A percentile compares a stretch with the other conserved stretches of the same genome.
Conservation (phyloP, 345 rosid genomes). For the Chamaenerion angustifolium region DNA sequence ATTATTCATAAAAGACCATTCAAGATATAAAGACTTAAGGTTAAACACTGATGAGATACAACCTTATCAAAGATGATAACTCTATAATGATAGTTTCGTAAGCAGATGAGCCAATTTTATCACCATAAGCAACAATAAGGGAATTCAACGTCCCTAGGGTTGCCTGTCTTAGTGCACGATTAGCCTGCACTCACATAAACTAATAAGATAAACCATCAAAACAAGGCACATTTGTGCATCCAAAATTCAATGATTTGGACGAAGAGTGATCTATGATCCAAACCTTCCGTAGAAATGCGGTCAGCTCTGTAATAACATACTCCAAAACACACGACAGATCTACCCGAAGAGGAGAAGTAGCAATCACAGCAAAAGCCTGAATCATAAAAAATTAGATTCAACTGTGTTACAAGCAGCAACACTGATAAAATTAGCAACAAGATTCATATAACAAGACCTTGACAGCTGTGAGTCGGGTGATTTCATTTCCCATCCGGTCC, state of each 20-base stretch:
- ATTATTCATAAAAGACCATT: background rate
- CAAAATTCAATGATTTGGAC: too few relatives aligned
- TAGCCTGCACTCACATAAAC: constrained; percentile 36
- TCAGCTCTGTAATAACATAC: constrained; percentile 77
- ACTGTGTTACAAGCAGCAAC: too few relatives aligned
- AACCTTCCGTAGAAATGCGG: constrained; percentile 93
- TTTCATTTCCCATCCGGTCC: constrained; percentile 98
- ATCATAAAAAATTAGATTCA: background rate
- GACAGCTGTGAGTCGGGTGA: constrained; percentile 97
- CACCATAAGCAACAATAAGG: constrained; percentile 77
- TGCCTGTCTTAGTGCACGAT: constrained; percentile 90
- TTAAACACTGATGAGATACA: constrained; percentile 2
- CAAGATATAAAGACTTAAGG: background rate
- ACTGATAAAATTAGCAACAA: background rate
- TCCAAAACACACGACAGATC: constrained; percentile 84
- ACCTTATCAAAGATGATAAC: constrained; percentile 86
- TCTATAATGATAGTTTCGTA: constrained; percentile 87
- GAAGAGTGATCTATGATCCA: background rate
- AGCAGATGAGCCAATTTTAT: constrained; percentile 72
- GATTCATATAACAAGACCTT: constrained; percentile 33
- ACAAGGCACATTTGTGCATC: background rate
- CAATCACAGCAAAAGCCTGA: constrained; percentile 96
- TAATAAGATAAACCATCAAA: background rate
- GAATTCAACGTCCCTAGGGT: constrained; percentile 83
- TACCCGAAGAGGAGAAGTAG: constrained; percentile 70